Evolutionary conservation across 208 protist genomes (phyloP).

Genomic region (Acanthamoeba healyi): DNA sequence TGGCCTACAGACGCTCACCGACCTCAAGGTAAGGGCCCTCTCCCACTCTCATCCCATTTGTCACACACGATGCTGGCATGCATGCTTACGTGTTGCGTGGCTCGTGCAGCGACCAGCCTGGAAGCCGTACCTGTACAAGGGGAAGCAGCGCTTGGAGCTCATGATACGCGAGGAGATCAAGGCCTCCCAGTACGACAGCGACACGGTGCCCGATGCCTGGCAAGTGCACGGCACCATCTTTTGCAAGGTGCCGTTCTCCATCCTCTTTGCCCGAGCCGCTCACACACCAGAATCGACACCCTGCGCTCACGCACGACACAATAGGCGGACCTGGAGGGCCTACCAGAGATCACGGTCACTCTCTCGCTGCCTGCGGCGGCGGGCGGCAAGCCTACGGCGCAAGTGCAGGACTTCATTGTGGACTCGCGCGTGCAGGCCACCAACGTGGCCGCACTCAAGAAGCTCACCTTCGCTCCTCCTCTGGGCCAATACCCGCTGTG

Average conservation of each 20-base stretch:
- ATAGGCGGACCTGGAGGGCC: constrained; percentile 25
- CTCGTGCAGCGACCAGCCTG: constrained; percentile 46
- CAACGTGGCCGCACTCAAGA: not conserved
- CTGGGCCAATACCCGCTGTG: constrained; percentile 28
- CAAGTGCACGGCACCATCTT: constrained; percentile 63
- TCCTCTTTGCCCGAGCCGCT: not conserved
- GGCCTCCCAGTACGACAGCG: constrained; percentile 61
- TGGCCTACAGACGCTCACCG: not conserved
- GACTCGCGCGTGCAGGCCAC: constrained; percentile 33
- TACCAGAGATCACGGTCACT: constrained; percentile 43
- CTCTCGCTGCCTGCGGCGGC: not conserved
- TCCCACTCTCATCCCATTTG: too few species aligned
- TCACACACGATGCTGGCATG: not conserved
- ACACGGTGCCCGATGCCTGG: constrained; percentile 46
- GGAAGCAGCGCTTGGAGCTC: constrained; percentile 66
- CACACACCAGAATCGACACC: not conserved
- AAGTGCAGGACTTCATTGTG: not conserved
- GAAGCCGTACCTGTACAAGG: constrained; percentile 72
- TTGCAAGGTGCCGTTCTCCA: too few species aligned
- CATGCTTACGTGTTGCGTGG: not conserved
- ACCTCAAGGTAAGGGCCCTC: not conserved
- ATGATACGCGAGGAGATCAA: constrained; percentile 67
- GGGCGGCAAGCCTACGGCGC: not conserved
- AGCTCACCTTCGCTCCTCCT: constrained; percentile 64
- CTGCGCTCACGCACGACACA: not conserved